Evolutionary conservation across 2,329 filamentous ascomycete genomes (phyloP).

Genomic region (Aspergillus proliferans): DNA sequence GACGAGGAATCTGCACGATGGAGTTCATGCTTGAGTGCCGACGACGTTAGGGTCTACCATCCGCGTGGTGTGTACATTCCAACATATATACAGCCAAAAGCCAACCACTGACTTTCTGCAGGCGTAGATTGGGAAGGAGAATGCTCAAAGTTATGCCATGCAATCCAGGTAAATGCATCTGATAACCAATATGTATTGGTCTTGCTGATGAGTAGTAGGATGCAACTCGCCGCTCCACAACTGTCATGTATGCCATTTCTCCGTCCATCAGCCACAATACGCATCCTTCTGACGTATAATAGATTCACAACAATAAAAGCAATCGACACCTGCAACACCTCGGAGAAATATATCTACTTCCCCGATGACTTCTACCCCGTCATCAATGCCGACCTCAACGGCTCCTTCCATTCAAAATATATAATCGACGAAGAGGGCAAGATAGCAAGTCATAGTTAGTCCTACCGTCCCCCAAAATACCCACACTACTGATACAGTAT

Average conservation of each 20-base stretch:
- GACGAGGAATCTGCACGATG: no score
- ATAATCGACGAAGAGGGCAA: background rate
- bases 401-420: background rate
- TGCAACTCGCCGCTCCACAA: background rate
- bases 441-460: background rate
- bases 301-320: background rate
- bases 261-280: conserved; percentile 39
- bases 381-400: conserved; percentile 56
- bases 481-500: background rate
- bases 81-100: no score
- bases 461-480: background rate
- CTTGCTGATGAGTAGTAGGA: no score
- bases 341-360: background rate
- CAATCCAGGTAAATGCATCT: no score
- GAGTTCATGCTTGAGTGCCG: no score
- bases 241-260: conserved; percentile 48
- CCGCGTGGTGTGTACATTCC: no score
- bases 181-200: no score
- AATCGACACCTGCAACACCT: background rate
- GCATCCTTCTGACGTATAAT: background rate
- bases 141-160: no score
- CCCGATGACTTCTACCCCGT: conserved; percentile 30
- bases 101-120: no score
- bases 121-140: no score
- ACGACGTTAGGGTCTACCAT: no score